Conservation (phyloP, 805 yeast genomes). For the Lachancea nothofagi region DNA sequence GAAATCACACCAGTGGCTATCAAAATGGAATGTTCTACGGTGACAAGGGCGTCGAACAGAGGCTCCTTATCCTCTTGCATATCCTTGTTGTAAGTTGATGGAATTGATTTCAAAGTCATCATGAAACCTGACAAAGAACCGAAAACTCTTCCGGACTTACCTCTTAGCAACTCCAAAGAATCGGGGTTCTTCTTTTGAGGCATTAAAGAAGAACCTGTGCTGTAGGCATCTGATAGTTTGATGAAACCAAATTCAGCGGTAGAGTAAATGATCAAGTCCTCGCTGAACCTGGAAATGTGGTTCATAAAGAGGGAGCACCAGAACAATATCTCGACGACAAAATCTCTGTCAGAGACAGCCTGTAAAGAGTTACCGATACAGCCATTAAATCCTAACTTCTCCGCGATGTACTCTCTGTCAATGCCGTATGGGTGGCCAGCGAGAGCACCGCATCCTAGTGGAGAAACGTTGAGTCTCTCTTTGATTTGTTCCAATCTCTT, state of each 20-base stretch:
- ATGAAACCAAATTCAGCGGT: conserved; percentile 97
- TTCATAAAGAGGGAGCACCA: conserved; percentile 95
- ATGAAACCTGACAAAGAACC: conserved; percentile 93
- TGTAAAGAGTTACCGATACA: conserved; percentile 92
- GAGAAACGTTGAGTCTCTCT: conserved; percentile 78
- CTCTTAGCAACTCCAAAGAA: conserved; percentile 88
- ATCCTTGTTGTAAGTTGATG: conserved; percentile 96
- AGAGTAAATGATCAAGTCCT: conserved; percentile 91
- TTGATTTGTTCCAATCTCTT: conserved; percentile 76
- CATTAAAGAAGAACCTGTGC: conserved; percentile 97
- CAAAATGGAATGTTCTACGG: conserved; percentile 88
- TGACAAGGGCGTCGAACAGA: conserved; percentile 81
- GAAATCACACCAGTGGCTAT: conserved; percentile 97
- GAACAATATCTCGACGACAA: conserved; percentile 90
- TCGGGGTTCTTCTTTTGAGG: conserved; percentile 99
- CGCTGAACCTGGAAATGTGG: conserved; percentile 90
- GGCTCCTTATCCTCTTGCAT: conserved; percentile 99
- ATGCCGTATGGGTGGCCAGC: conserved; percentile 99
- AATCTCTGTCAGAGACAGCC: conserved; percentile 98
- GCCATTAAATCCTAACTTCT: conserved; percentile 70
- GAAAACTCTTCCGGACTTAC: conserved; percentile 95
- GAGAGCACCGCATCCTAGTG: conserved; percentile 94
- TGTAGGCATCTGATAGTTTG: conserved; percentile 92
- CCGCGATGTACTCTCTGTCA: conserved; percentile 84
- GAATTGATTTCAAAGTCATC: conserved; percentile 95